Evolutionary conservation across 2,329 filamentous ascomycete species (phyloP), one percentile per base, ranked within the genome.

Genomic region (Cyphellophora europaea): DNA sequence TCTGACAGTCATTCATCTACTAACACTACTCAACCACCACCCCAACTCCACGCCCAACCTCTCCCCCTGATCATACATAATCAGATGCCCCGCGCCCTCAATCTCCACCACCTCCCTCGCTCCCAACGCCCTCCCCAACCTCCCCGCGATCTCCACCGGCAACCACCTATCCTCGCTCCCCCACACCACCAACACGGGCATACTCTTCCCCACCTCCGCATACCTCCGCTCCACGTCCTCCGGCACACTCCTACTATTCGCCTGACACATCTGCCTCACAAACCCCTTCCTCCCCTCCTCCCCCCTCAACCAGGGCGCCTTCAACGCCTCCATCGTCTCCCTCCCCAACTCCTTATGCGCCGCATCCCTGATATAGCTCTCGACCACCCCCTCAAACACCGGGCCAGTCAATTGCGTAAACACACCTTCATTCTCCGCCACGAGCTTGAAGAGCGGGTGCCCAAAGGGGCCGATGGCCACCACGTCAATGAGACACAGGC

Each of bases 91-190:
- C 6, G 64, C 65, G 11, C 53, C 45, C 6, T 59, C 54, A 30
- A 63, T 49, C 5, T 61, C 32, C 2, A 61, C 52, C 21, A 58
- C 48, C 12, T 58, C 54, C n/a, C 46, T 46, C 2, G 53, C 47
- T 19, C 51, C 50, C 13, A 64, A 36, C 29, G 50, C 41, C 2
- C 49, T 43, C 15, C 34, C 47, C 43, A 63, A 38, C 19, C 44
- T 47, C 13, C 51, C 45, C 30, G 64, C 61, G 17, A 50, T 57
- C 32, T 62, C 55, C 1, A 54, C 52, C 0, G 61, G 62, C 30
- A 67, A 57, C 65, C 64, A 67, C 21, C 40, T 40, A 40, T 69
- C 64, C 3, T 65, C 45, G 15, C 50, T 52, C 1, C 63, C 65
- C 64, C 64, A 67, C 5, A 67, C 53, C 4, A 69, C 49, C 39